Percentiles rank a stretch among this genome's conserved stretches.
Conservation (phyloP, 23 red algal species). For the Gracilaria domingensis region DNA sequence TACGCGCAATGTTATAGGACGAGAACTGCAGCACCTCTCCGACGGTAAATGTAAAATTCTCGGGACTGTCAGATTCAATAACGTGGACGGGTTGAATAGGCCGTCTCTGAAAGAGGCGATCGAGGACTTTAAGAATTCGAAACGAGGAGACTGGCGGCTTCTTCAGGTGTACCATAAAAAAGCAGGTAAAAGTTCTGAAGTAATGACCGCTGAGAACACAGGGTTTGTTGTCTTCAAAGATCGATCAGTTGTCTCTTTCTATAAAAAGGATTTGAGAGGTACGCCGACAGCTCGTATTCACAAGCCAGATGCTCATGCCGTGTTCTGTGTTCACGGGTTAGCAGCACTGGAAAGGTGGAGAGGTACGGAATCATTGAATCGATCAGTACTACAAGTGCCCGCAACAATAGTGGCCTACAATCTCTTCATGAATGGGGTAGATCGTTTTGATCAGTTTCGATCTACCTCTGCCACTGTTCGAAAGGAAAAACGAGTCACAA, state of each 20-base stretch:
- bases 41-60: background rate
- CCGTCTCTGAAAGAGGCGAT: background rate
- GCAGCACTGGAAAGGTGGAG: background rate
- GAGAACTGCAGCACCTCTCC: background rate
- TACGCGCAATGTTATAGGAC: background rate
- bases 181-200: background rate
- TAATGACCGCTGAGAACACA: background rate
- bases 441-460: too few relatives aligned
- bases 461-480: background rate
- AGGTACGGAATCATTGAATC: background rate
- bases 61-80: background rate
- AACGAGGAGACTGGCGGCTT: background rate
- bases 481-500: background rate
- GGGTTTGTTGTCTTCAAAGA: conserved; percentile 15
- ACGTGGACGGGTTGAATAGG: background rate
- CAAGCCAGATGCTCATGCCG: too few relatives aligned
- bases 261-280: too few relatives aligned
- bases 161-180: too few relatives aligned
- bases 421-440: too few relatives aligned
- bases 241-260: too few relatives aligned
- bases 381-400: background rate
- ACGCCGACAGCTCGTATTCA: too few relatives aligned
- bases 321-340: conserved; percentile 9
- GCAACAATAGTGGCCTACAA: background rate
- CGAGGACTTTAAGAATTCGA: background rate